Evolutionary conservation across 2,329 filamentous ascomycete species (phyloP).

Genomic region (Penicillium sp.): DNA sequence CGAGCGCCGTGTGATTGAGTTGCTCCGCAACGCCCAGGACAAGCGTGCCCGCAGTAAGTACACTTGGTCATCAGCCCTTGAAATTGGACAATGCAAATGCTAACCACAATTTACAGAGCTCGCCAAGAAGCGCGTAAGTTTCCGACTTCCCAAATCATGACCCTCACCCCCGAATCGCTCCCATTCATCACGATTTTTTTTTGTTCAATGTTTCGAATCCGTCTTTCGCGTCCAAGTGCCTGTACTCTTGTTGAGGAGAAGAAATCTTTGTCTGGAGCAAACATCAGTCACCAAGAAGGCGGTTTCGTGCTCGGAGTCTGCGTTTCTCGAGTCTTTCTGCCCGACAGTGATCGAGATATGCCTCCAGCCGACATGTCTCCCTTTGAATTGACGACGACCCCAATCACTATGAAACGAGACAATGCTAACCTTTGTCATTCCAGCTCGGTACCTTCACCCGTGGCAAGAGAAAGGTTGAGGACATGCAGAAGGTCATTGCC

Average conservation of each 20-base stretch:
- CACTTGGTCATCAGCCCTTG: neutral
- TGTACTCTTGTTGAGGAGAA: too few relatives aligned
- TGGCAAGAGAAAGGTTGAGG: constrained; percentile 99
- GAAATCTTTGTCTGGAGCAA: too few relatives aligned
- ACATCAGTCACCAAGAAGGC: too few relatives aligned
- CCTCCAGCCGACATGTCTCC: too few relatives aligned
- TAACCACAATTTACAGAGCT: constrained; percentile 51
- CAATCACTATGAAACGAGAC: neutral
- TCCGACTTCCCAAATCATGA: neutral
- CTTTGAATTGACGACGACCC: too few relatives aligned
- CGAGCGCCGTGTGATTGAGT: constrained; percentile 97
- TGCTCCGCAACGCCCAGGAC: constrained; percentile 98
- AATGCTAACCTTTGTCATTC: constrained; percentile 15
- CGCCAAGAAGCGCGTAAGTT: constrained; percentile 93
- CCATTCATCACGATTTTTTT: too few relatives aligned
- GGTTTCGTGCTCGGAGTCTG: too few relatives aligned
- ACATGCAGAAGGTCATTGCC: constrained; percentile 96
- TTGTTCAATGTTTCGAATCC: too few relatives aligned
- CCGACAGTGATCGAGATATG: too few relatives aligned
- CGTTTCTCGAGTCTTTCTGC: too few relatives aligned
- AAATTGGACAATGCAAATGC: neutral
- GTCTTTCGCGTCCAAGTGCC: too few relatives aligned
- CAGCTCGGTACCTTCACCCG: constrained; percentile 97
- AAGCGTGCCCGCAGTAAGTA: constrained; percentile 75
- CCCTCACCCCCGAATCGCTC: too few relatives aligned